A percentile compares a stretch with the other conserved stretches of the same genome.
These are phyloP conservation scores for Candida pseudoglaebosa DNA, from an alignment of 805 yeast species.

Conservation along the genomic window DNA sequence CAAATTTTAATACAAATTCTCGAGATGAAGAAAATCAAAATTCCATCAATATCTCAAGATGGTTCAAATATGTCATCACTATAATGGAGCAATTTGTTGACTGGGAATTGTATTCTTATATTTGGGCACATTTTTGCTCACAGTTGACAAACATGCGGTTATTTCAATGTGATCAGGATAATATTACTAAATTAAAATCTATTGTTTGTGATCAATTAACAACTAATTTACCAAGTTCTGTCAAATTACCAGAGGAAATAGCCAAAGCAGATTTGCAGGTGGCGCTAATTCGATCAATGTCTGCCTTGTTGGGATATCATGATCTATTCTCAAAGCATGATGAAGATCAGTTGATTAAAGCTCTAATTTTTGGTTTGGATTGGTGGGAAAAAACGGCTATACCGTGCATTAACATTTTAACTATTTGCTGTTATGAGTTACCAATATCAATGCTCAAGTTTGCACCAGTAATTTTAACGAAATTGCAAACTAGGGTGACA, in stretches of 20 bases:
- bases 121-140: constrained; percentile 65
- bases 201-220: constrained; percentile 59
- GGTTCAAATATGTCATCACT: constrained; percentile 49
- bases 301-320: constrained; percentile 61
- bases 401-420: constrained; percentile 72
- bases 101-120: constrained; percentile 70
- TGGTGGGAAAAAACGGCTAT: constrained; percentile 78
- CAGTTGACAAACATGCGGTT: constrained; percentile 59
- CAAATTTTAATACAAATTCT: constrained; percentile 1
- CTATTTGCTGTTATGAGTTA: constrained; percentile 76
- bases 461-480: constrained; percentile 64
- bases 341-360: constrained; percentile 59
- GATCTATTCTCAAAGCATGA: constrained; percentile 49
- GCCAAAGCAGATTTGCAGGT: constrained; percentile 63
- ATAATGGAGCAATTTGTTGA: constrained; percentile 51
- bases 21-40: constrained; percentile 7
- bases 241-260: constrained; percentile 39
- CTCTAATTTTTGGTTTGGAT: constrained; percentile 57
- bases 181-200: constrained; percentile 38
- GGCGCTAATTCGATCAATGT: constrained; percentile 56
- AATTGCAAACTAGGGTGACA: constrained; percentile 70
- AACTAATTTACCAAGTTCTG: constrained; percentile 41
- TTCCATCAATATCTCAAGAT: constrained; percentile 41
- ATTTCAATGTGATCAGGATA: constrained; percentile 37
- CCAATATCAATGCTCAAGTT: constrained; percentile 70